phyloP scores from a whole-genome alignment of 768 basidiomycete genomes.

The Boletus sp. region DNA sequence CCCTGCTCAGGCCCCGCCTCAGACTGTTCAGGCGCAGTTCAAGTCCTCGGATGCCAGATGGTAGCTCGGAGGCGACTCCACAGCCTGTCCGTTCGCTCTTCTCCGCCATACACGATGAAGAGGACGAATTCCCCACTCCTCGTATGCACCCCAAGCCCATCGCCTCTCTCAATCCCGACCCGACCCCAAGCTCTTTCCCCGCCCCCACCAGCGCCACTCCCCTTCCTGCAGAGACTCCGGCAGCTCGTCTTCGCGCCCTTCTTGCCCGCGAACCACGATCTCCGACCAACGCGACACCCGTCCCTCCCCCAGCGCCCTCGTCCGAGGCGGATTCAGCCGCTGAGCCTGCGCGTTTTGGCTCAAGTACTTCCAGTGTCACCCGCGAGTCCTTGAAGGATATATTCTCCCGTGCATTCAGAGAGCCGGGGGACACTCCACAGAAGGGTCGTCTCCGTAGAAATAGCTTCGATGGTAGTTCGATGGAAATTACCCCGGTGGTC shows the following conservation, averaged over 20 bases:
- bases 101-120: slow-evolving; percentile 19
- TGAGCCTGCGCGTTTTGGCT: slow-evolving; percentile 17
- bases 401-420: slow-evolving; percentile 62
- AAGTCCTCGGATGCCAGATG: slow-evolving; percentile 8
- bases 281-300: slow-evolving; percentile 28
- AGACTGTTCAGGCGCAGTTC: slow-evolving; percentile 10
- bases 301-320: slow-evolving; percentile 19
- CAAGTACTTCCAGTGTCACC: slow-evolving; percentile 43
- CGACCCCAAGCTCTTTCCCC: neutral
- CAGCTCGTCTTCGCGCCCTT: slow-evolving; percentile 61
- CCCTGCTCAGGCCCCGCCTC: slow-evolving; percentile 7
- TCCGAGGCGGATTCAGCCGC: slow-evolving; percentile 28
- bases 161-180: slow-evolving; percentile 7
- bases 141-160: slow-evolving; percentile 25
- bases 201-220: slow-evolving; percentile 5
- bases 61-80: slow-evolving; percentile 18
- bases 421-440: slow-evolving; percentile 61
- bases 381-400: slow-evolving; percentile 60
- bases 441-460: slow-evolving; percentile 51
- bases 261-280: slow-evolving; percentile 48
- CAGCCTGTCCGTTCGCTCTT: slow-evolving; percentile 17
- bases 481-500: slow-evolving; percentile 50
- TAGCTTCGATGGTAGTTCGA: slow-evolving; percentile 59
- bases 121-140: slow-evolving; percentile 31
- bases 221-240: slow-evolving; percentile 43